These are phyloP conservation scores for Mycena citricolor DNA, from an alignment of 1,284 basidiomycete genomes.

Conservation along the genomic window DNA sequence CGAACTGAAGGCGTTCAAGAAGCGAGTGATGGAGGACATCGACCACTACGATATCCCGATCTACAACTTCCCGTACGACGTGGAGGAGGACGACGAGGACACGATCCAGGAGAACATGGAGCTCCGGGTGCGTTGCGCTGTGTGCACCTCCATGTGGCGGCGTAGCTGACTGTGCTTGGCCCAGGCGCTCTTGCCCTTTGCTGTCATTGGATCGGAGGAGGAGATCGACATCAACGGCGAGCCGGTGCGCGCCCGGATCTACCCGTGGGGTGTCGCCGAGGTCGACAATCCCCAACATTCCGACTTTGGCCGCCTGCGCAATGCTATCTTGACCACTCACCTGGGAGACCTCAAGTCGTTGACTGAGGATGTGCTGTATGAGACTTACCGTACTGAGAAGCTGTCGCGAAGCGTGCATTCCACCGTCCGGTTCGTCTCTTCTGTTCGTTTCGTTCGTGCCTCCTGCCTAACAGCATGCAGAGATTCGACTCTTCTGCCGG, in stretches of 20 bases:
- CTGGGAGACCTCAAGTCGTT: slow-evolving; percentile 89
- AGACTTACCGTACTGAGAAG: slow-evolving; percentile 98
- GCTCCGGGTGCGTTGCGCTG: slow-evolving; percentile 58
- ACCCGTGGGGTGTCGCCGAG: slow-evolving; percentile 97
- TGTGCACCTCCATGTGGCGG: background rate
- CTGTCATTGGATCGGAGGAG: slow-evolving; percentile 95
- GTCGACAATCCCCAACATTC: slow-evolving; percentile 97
- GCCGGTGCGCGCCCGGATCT: slow-evolving; percentile 83
- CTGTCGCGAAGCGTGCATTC: slow-evolving; percentile 85
- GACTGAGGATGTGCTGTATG: slow-evolving; percentile 91
- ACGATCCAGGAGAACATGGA: slow-evolving; percentile 96
- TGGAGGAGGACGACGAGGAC: slow-evolving; percentile 98
- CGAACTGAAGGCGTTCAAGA: slow-evolving; percentile 92
- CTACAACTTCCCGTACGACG: slow-evolving; percentile 99
- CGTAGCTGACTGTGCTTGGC: background rate
- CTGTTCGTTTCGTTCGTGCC: slow-evolving; percentile 29
- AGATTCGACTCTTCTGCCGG: slow-evolving; percentile 81
- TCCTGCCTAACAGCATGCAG: slow-evolving; percentile 38
- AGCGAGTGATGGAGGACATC: slow-evolving; percentile 98
- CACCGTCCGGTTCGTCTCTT: slow-evolving; percentile 60
- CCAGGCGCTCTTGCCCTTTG: slow-evolving; percentile 87
- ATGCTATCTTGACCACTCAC: slow-evolving; percentile 89
- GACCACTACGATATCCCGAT: slow-evolving; percentile 96
- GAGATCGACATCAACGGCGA: slow-evolving; percentile 90
- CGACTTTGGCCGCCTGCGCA: slow-evolving; percentile 87